Evolutionary conservation across 1,284 basidiomycete genomes (phyloP), one percentile per base, ranked within the genome.

Genomic region (Ceratobasidium sp.): DNA sequence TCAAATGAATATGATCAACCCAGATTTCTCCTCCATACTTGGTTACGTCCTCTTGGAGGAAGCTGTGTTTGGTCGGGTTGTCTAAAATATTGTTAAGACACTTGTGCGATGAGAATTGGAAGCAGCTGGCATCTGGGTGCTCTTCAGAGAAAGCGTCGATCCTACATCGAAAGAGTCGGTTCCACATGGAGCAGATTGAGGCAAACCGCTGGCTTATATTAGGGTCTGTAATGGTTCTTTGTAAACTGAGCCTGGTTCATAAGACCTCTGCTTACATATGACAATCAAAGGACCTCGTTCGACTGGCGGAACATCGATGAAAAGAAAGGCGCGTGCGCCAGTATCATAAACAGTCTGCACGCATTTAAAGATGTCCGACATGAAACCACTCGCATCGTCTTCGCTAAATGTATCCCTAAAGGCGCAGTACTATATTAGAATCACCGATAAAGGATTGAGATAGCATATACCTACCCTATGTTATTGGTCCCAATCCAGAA

Each of bases 231-330:
- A 49, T 40, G 18, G 39, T 53, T 44, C n/a, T 13, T 13, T 39
- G 40, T 55, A 23, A 46, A 40, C 15, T 28, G 28, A 15, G 26
- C 46, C 6, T 12, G 18, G 6, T 44, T 28, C 56, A 26, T 60
- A 23, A 7, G 20, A 40, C 23, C 12, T 20, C 13, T 49, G 23
- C n/a, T 55, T 63, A 64, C 67, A 42, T 39, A 12, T 63, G 5
- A 80, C 77, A 40, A 71, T 61, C 42, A 78, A 28, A 10, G 81
- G 81, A 1, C 77, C 77, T 18, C 80, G 79, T 26, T 80, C 64
- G 3, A 81, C 69, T 33, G 77, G 77, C 2, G 81, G 81, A n/a
- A 81, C 77, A 61, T 81, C 79, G 58, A 80, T 78, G 63, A 81
- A 81, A 46, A 81, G 71, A 77, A 81, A 81, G 33, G 78, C 79